Base-by-base conservation (phyloP, 1,284 basidiomycete genomes). In the Malassezia pachydermatis region DNA sequence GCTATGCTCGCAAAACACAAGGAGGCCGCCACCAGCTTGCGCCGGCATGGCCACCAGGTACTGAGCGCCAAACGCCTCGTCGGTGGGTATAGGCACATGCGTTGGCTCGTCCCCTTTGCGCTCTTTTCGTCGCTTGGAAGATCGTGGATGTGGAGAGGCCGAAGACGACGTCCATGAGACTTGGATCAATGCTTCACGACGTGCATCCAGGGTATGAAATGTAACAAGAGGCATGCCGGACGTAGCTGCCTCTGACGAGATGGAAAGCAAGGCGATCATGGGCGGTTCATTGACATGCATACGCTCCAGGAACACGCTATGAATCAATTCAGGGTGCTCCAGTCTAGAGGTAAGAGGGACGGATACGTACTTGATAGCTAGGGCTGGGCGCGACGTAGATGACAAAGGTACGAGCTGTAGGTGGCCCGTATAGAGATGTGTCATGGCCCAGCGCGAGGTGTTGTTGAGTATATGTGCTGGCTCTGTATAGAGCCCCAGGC, bases 201-300 rank as follows among this genome's bases (percentile, higher is more conserved):
- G 23, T 3, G 36, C 20, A 16, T 67, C 46, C 33, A 69, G 39
- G 3, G 51, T 35, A 36, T 70, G 62, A 51, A 65, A 70, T 0
- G 67, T 69, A 27, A 70, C 62, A 13, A 70, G 65, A 2, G 67
- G 67, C 16, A 62, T 52, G 7, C 59, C 57, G 5, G 61, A 54
- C 22, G 48, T 28, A 8, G 61, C 60, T 1, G 59, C 57, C 2
- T 53, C 45, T 38, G 63, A 65, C 10, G 66, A 69, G 2, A 64
- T 40, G 8, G 63, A 61, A 4, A 70, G 54, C 1, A 67, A 58
- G 3, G 67, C 67, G 3, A 69, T n/a, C 13, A 38, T 35, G 5
- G 57, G 48, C 9, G 44, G 32, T 4, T 46, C 44, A 5, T 32
- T 32, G 5, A 36, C 11, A 4, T 41, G 35, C 14, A n/a, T 27